phyloP scores from a whole-genome alignment of 192 early-diverging fungal species.

The Anaeromyces robustus region DNA sequence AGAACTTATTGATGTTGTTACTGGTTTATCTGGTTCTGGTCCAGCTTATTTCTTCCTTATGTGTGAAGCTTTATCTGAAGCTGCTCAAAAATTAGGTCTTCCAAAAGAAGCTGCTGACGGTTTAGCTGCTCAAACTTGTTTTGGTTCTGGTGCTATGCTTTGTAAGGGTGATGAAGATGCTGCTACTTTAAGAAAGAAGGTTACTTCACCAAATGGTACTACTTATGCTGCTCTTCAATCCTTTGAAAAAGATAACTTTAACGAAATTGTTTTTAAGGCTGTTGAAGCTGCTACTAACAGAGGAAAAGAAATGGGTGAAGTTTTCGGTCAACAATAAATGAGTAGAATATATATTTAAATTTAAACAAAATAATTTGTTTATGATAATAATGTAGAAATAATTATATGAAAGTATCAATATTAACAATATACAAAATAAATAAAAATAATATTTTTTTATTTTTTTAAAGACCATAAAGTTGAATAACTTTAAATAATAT shows the following conservation, averaged over 20 bases:
- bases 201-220: slow-evolving; percentile 78
- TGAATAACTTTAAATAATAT: no score
- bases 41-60: slow-evolving; percentile 94
- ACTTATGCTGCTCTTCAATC: slow-evolving; percentile 76
- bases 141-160: slow-evolving; percentile 80
- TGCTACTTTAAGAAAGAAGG: slow-evolving; percentile 65
- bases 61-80: slow-evolving; percentile 74
- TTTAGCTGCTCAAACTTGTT: slow-evolving; percentile 78
- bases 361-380: no score
- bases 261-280: slow-evolving; percentile 29
- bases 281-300: slow-evolving; percentile 54
- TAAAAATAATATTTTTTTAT: no score
- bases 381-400: no score
- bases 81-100: slow-evolving; percentile 60
- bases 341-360: not conserved
- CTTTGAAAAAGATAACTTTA: slow-evolving; percentile 42
- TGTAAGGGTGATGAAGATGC: slow-evolving; percentile 31
- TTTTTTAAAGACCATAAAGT: no score
- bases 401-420: no score
- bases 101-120: slow-evolving; percentile 48
- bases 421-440: no score
- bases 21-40: slow-evolving; percentile 58
- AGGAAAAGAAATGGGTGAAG: slow-evolving; percentile 49
- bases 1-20: slow-evolving; percentile 66
- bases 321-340: slow-evolving; percentile 20